Evolutionary conservation across 495 filamentous ascomycete species (phyloP).

Genomic region (Thermothielavioides terrestris): DNA sequence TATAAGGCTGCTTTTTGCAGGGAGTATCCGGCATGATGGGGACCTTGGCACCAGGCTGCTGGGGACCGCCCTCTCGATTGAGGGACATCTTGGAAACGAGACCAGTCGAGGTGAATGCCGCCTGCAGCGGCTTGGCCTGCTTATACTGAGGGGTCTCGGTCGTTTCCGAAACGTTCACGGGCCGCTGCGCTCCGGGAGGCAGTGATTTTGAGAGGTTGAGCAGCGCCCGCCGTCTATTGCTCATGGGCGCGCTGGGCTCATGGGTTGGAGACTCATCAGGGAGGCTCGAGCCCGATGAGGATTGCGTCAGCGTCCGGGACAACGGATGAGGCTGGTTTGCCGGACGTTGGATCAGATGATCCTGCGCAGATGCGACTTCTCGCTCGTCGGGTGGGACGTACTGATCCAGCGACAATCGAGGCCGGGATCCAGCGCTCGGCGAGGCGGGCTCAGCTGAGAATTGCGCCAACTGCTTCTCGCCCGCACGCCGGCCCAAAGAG

Average conservation of each 20-base stretch:
- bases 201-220: slow-evolving; percentile 74
- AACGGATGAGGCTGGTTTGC: slow-evolving; percentile 67
- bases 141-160: slow-evolving; percentile 82
- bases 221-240: slow-evolving; percentile 34
- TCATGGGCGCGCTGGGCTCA: slow-evolving; percentile 44
- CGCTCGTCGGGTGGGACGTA: slow-evolving; percentile 51
- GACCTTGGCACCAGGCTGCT: slow-evolving; percentile 27
- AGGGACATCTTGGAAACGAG: slow-evolving; percentile 77
- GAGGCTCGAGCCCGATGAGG: slow-evolving; percentile 71
- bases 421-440: slow-evolving; percentile 44
- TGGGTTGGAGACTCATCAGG: slow-evolving; percentile 68
- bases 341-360: slow-evolving; percentile 39
- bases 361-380: slow-evolving; percentile 55
- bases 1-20: slow-evolving; percentile 70
- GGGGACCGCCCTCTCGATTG: slow-evolving; percentile 51
- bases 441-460: slow-evolving; percentile 40
- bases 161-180: slow-evolving; percentile 38
- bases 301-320: slow-evolving; percentile 73
- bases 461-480: slow-evolving; percentile 37
- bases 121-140: slow-evolving; percentile 69
- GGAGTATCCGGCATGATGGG: slow-evolving; percentile 78
- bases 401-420: slow-evolving; percentile 70
- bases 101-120: slow-evolving; percentile 89
- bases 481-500: slow-evolving; percentile 45
- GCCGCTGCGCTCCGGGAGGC: slow-evolving; percentile 52